These are phyloP conservation scores for Penicillium arizonense DNA, from an alignment of 495 filamentous ascomycete genomes.

Conservation along the genomic window DNA sequence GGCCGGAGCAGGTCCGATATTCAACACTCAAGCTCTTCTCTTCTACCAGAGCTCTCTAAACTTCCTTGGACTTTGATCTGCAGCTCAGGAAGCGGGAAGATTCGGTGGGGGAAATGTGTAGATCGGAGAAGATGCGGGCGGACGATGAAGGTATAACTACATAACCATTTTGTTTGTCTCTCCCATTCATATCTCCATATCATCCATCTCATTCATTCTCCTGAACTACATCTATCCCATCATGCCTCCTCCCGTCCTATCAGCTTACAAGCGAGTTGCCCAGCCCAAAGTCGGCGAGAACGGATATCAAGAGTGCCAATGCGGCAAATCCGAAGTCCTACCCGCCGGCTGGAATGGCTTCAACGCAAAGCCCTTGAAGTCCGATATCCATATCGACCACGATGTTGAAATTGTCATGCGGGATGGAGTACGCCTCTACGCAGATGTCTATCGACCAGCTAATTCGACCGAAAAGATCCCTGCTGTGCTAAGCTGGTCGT, in stretches of 20 bases:
- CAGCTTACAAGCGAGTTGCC: constrained; percentile 29
- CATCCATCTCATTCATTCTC: neutral
- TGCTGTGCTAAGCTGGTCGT: constrained; percentile 34
- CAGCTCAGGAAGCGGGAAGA: too few species aligned
- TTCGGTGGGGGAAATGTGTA: too few species aligned
- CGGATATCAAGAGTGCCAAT: constrained; percentile 27
- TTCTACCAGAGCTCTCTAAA: too few species aligned
- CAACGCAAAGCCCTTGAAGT: constrained; percentile 22
- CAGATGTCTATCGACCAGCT: constrained; percentile 36
- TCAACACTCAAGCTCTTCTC: too few species aligned
- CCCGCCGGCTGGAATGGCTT: constrained; percentile 28
- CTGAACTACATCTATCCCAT: neutral
- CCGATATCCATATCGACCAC: constrained; percentile 25
- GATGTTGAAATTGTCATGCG: constrained; percentile 31
- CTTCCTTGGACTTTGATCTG: too few species aligned
- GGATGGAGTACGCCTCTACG: constrained; percentile 31
- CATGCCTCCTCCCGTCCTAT: constrained; percentile 32
- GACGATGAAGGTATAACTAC: too few species aligned
- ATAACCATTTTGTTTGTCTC: too few species aligned
- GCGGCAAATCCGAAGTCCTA: constrained; percentile 28
- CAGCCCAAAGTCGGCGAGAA: constrained; percentile 27
- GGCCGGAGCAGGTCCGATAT: too few species aligned
- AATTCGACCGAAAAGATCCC: constrained; percentile 29
- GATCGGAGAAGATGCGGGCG: too few species aligned
- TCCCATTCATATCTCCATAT: neutral